These are phyloP conservation scores for Scedosporium apiospermum DNA, from an alignment of 2,329 filamentous ascomycete species.

Conservation along the genomic window DNA sequence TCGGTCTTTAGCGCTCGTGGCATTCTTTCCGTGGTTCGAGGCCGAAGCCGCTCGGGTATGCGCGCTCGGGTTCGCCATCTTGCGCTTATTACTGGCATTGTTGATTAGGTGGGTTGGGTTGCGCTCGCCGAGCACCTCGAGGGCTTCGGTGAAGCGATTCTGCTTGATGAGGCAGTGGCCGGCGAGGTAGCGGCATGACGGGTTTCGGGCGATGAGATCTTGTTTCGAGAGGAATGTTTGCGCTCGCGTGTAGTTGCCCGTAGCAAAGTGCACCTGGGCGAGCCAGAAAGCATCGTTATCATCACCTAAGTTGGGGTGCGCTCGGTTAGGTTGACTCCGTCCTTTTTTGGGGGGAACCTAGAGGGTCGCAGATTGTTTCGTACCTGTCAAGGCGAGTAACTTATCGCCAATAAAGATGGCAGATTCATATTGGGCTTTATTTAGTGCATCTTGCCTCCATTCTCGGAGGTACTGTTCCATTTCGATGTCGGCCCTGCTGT, in stretches of 20 bases:
- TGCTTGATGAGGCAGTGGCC: slow-evolving; percentile 94
- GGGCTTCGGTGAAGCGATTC: slow-evolving; percentile 78
- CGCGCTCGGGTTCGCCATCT: slow-evolving; percentile 24
- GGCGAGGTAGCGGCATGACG: slow-evolving; percentile 84
- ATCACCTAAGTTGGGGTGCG: slow-evolving; percentile 50
- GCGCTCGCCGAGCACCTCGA: slow-evolving; percentile 77
- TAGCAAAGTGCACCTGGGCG: slow-evolving; percentile 94
- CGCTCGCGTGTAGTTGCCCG: slow-evolving; percentile 88
- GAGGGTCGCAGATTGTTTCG: slow-evolving; percentile 18
- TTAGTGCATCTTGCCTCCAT: slow-evolving; percentile 91
- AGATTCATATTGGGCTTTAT: slow-evolving; percentile 92
- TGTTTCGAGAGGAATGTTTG: slow-evolving; percentile 77
- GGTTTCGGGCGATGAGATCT: slow-evolving; percentile 70
- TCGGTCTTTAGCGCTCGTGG: neutral
- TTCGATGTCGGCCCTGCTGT: neutral
- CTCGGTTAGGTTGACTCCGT: slow-evolving; percentile 9
- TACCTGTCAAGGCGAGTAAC: slow-evolving; percentile 85
- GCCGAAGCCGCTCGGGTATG: slow-evolving; percentile 43
- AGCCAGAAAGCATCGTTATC: slow-evolving; percentile 95
- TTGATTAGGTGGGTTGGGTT: slow-evolving; percentile 85
- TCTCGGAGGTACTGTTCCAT: slow-evolving; percentile 93
- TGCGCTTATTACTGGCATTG: slow-evolving; percentile 54
- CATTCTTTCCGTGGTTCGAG: neutral
- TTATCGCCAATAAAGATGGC: slow-evolving; percentile 98
- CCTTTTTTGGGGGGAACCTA: neutral